Percentiles rank a stretch among this genome's conserved stretches.
These are phyloP conservation scores for Capsicum baccatum DNA, from an alignment of 257 asterid genomes.

Conservation along the genomic window DNA sequence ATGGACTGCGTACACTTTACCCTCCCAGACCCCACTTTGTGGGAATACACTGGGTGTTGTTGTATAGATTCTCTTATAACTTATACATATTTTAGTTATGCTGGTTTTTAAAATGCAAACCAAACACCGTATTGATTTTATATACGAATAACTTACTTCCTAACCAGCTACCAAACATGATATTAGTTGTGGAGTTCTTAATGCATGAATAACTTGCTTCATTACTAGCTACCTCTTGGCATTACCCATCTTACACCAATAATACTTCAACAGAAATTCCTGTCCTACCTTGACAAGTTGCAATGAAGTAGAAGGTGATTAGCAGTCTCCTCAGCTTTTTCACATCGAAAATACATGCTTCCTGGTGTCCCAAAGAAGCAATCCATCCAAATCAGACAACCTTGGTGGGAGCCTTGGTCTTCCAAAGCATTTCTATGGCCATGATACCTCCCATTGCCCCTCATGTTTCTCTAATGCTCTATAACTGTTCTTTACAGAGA, in stretches of 20 bases:
- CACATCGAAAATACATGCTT: background rate
- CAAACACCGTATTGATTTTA: too few species aligned
- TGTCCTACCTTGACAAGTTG: background rate
- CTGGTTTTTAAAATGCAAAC: too few species aligned
- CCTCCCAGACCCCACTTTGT: too few species aligned
- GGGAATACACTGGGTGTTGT: too few species aligned
- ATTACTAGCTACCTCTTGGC: background rate
- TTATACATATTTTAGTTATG: too few species aligned
- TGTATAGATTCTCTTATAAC: too few species aligned
- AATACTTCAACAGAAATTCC: background rate
- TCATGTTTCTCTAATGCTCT: background rate
- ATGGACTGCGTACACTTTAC: too few species aligned
- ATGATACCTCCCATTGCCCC: background rate
- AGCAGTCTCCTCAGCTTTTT: background rate
- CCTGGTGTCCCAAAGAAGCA: slow-evolving; percentile 10
- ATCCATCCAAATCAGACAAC: background rate
- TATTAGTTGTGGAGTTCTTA: too few species aligned
- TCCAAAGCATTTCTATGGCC: background rate
- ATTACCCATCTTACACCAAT: background rate
- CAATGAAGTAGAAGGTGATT: background rate
- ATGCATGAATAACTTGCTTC: too few species aligned
- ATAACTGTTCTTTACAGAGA: background rate
- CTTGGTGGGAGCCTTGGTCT: background rate
- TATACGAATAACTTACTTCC: too few species aligned
- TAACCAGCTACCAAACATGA: too few species aligned